A percentile compares a stretch with the other conserved stretches of the same genome.
phyloP scores from a whole-genome alignment of 2,329 filamentous ascomycete genomes.

The Hymenoscyphus scutula region DNA sequence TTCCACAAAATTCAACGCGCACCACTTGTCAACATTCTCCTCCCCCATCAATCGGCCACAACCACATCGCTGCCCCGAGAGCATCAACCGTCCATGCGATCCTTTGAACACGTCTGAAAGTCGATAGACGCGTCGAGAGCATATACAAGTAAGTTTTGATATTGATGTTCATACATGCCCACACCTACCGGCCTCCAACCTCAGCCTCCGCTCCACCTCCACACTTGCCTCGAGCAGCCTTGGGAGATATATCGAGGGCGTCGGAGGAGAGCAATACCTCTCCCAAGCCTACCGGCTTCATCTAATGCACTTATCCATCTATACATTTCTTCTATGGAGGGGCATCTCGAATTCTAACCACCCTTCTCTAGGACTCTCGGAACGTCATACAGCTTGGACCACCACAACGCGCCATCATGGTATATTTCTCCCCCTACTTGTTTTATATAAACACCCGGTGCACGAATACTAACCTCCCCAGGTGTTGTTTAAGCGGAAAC shows the following conservation, averaged over 20 bases:
- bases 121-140: conserved; percentile 32
- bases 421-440: conserved; percentile 14
- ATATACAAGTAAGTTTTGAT: conserved; percentile 29
- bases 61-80: conserved; percentile 25
- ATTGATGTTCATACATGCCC: conserved; percentile 18
- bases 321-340: conserved; percentile 11
- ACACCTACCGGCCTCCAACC: conserved; percentile 1
- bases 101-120: conserved; percentile 21
- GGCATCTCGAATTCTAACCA: conserved; percentile 28
- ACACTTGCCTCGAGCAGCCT: conserved; percentile 14
- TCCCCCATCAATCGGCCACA: conserved; percentile 23
- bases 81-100: conserved; percentile 36
- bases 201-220: conserved; percentile 2
- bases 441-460: background rate
- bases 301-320: background rate
- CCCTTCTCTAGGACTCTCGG: conserved; percentile 23
- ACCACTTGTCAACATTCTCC: conserved; percentile 22
- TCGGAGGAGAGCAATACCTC: background rate
- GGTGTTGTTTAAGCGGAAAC: conserved; percentile 96
- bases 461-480: conserved; percentile 39
- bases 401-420: conserved; percentile 30
- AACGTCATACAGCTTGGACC: conserved; percentile 18
- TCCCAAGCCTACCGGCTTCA: background rate
- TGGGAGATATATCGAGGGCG: conserved; percentile 13
- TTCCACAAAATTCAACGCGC: conserved; percentile 3